Evolutionary conservation across 2,329 filamentous ascomycete species (phyloP), one percentile per base, ranked within the genome.

Genomic region (Balansia obtecta): DNA sequence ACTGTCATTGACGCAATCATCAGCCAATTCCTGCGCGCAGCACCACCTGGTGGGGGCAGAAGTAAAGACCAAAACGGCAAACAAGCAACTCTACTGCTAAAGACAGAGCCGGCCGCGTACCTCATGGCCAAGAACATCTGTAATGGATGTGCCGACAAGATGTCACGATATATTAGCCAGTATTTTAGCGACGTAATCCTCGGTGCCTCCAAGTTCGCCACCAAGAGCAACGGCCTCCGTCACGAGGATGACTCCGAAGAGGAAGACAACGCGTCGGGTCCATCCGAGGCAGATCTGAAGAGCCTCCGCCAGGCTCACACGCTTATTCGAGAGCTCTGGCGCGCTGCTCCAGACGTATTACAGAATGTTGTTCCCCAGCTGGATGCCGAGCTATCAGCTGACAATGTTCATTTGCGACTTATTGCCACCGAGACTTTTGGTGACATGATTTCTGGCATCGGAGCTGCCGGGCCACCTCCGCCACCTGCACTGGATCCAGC

Each of bases 181-280:
- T 98, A 97, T 65, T 98, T 98, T 65, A 95, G 89, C 67, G 89
- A 95, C 51, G 89, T 97, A 48, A 94, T 98, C 52, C 82, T 97
- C 54, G 89, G 96, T 62, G 86, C 89, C 3, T 89, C 83, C 38
- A 79, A 72, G 12, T 75, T 79, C 44, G 72, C 71, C 18, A 70
- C 71, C 10, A 73, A 76, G 57, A 56, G 71, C 49, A 83, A 81
- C 55, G 79, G 77, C 4, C 71, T 75, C 50, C 77, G 76, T 53
- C 76, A 75, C 39, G 72, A 74, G 16, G 80, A 80, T 22, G 82
- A 83, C 39, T 78, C 78, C 27, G 83, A 85, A 18, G 81, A 85
- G 46, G 79, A 87, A 49, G 74, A 79, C 45, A 67, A 61, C 10
- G 68, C 73, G 13, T 67, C 71, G 32, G 85, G 83, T 0, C 85